phyloP scores from a whole-genome alignment of 129 eudicot genomes.

The Daucus carota region DH1_v3.0 NC_030384.2:43257001-43257500 shows the following conservation, averaged over 20 bases:
- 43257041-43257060: neutral
- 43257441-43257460: slow-evolving; percentile 23
- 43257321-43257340: slow-evolving; percentile 23
- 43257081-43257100: slow-evolving; percentile 16
- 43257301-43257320: slow-evolving; percentile 10
- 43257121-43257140: slow-evolving; percentile 24
- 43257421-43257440: slow-evolving; percentile 27
- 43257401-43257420: slow-evolving; percentile 25
- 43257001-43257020: neutral
- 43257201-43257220: slow-evolving; percentile 22
- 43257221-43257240: slow-evolving; percentile 20
- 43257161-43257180: slow-evolving; percentile 15
- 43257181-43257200: slow-evolving; percentile 10
- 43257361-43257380: slow-evolving; percentile 32
- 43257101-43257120: slow-evolving; percentile 28
- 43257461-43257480: slow-evolving; percentile 16
- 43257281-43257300: slow-evolving; percentile 23
- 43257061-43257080: slow-evolving; percentile 30
- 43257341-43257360: slow-evolving; percentile 21
- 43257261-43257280: slow-evolving; percentile 22
- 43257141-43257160: slow-evolving; percentile 15
- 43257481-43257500: neutral
- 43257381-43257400: slow-evolving; percentile 4
- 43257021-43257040: neutral
- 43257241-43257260: slow-evolving; percentile 19